A percentile compares a stretch with the other conserved stretches of the same genome.
phyloP scores from a whole-genome alignment of 1,284 basidiomycete species.

The Ustilago xerochloae region DNA sequence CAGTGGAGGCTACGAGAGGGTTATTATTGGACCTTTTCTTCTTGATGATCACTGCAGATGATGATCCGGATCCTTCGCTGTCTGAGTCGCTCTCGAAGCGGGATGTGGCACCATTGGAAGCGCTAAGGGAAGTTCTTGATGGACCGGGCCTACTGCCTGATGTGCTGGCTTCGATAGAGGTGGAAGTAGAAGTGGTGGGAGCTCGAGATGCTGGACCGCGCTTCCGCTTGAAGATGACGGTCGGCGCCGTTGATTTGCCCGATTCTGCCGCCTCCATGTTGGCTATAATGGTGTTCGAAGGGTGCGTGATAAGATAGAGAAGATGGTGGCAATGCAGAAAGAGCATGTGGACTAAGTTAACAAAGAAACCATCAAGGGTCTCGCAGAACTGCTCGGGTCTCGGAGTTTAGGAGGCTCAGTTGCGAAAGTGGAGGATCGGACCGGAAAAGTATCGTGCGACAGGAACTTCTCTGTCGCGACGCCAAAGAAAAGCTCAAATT shows the following conservation, averaged over 20 bases:
- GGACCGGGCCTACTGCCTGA: constrained; percentile 9
- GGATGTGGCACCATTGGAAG: background rate
- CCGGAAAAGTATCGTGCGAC: constrained; percentile 18
- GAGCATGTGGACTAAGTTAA: background rate
- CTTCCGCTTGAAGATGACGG: constrained; percentile 42
- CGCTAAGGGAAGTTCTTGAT: constrained; percentile 13
- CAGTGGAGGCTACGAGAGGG: constrained; percentile 37
- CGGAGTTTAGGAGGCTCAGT: constrained; percentile 17
- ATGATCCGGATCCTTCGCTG: background rate
- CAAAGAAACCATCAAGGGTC: constrained; percentile 1
- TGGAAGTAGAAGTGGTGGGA: constrained; percentile 9
- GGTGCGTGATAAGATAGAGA: background rate
- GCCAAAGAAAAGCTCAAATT: background rate
- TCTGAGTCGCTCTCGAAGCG: constrained; percentile 15
- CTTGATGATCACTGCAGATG: constrained; percentile 36
- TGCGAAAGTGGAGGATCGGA: too few species aligned
- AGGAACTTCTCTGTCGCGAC: background rate
- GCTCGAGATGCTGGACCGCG: constrained; percentile 23
- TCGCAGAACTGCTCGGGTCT: constrained; percentile 17
- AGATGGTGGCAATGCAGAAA: background rate
- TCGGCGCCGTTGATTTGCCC: background rate
- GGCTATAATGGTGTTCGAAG: background rate
- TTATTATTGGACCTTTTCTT: constrained; percentile 31
- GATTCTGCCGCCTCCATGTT: constrained; percentile 12
- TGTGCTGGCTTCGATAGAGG: background rate